Percentiles rank a stretch among this genome's conserved stretches.
These are phyloP conservation scores for Penicillium hordei DNA, from an alignment of 2,329 filamentous ascomycete genomes.

Conservation along the genomic window DNA sequence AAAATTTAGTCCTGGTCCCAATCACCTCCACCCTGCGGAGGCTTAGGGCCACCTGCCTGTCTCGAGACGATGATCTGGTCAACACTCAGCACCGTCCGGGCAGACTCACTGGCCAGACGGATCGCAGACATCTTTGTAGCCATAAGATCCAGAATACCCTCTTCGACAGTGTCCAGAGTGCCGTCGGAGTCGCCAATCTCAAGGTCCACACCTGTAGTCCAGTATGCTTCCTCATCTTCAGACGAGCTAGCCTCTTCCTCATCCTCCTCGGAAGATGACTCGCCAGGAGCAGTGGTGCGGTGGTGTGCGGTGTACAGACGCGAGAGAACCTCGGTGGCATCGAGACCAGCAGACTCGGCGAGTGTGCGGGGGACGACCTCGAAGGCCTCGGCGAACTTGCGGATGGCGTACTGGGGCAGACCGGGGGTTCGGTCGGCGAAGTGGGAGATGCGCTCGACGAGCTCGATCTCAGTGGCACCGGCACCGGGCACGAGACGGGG, in stretches of 20 bases:
- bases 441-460: conserved; percentile 86
- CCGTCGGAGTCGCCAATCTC: conserved; percentile 82
- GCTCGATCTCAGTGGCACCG: conserved; percentile 89
- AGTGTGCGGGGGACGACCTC: conserved; percentile 93
- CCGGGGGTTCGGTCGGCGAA: conserved; percentile 91
- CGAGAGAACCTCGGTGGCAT: conserved; percentile 94
- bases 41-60: conserved; percentile 96
- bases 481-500: conserved; percentile 87
- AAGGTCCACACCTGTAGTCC: conserved; percentile 91
- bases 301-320: conserved; percentile 91
- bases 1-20: conserved; percentile 63
- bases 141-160: conserved; percentile 89
- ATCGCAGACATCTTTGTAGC: conserved; percentile 95
- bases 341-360: conserved; percentile 90
- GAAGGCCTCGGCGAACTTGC: conserved; percentile 96
- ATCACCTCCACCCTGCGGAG: conserved; percentile 84
- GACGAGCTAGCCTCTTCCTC: conserved; percentile 37
- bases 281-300: conserved; percentile 37
- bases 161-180: conserved; percentile 78
- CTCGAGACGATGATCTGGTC: conserved; percentile 99
- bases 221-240: conserved; percentile 72
- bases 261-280: conserved; percentile 36
- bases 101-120: conserved; percentile 91
- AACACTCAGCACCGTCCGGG: conserved; percentile 88
- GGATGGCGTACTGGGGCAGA: conserved; percentile 91